phyloP scores from a whole-genome alignment of 768 basidiomycete species.

The Clathrus columnatus region DNA sequence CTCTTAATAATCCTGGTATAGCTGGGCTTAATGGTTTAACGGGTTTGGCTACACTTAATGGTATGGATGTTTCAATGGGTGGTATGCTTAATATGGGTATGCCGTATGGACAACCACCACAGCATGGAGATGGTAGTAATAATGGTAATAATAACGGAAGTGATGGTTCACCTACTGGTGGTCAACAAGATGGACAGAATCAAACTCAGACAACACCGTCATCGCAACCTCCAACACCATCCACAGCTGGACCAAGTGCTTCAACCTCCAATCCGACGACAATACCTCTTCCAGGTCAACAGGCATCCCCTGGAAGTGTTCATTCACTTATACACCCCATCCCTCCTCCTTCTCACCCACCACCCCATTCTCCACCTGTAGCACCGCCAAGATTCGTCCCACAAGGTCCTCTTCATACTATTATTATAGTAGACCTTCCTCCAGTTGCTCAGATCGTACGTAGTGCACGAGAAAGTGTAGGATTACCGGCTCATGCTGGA shows the following conservation, averaged over 20 bases:
- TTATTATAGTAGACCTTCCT: conserved; percentile 83
- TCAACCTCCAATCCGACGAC: neutral
- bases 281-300: neutral
- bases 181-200: no score
- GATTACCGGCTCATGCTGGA: conserved; percentile 20
- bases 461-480: conserved; percentile 61
- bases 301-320: neutral
- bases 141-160: neutral
- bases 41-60: conserved; percentile 5
- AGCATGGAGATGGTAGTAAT: neutral
- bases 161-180: neutral
- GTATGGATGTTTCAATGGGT: conserved; percentile 3
- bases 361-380: conserved; percentile 13
- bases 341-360: neutral
- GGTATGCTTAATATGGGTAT: neutral
- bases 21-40: neutral
- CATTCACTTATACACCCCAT: no score
- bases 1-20: no score
- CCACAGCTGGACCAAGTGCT: neutral
- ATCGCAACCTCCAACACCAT: neutral
- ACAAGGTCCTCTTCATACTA: conserved; percentile 55
- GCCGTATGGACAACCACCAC: neutral
- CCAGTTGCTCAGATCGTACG: conserved; percentile 65
- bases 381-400: conserved; percentile 43
- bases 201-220: neutral